phyloP scores from a whole-genome alignment of 2,329 filamentous ascomycete species.

The Nothophaeocryptopus gaeumannii region DNA sequence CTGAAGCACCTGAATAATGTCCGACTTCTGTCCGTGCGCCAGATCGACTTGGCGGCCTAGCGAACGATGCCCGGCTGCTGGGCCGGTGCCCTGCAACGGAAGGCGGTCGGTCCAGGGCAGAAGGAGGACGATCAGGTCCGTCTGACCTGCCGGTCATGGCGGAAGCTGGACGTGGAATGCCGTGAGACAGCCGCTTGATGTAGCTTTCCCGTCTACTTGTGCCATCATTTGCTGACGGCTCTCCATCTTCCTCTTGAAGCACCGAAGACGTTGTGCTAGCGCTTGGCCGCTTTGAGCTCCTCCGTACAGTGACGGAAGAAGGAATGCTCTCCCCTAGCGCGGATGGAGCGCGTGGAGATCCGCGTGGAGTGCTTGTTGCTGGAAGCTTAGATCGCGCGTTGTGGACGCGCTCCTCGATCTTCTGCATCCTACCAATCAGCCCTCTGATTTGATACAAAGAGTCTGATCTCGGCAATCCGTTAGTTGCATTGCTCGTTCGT shows the following conservation, averaged over 20 bases:
- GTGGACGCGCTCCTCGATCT: slow-evolving; percentile 89
- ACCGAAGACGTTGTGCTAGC: slow-evolving; percentile 43
- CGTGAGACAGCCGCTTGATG: slow-evolving; percentile 52
- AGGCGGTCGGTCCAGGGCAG: slow-evolving; percentile 27
- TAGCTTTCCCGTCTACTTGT: slow-evolving; percentile 27
- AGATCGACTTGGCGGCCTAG: slow-evolving; percentile 36
- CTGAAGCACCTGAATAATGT: slow-evolving; percentile 25
- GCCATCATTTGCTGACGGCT: slow-evolving; percentile 13
- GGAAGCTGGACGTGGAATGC: slow-evolving; percentile 37
- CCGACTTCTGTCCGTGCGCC: slow-evolving; percentile 45
- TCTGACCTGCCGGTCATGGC: slow-evolving; percentile 28
- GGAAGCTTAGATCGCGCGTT: slow-evolving; percentile 88
- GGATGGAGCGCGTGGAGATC: slow-evolving; percentile 62
- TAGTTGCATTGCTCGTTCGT: slow-evolving; percentile 30
- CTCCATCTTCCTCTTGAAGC: slow-evolving; percentile 22
- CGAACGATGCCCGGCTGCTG: slow-evolving; percentile 61
- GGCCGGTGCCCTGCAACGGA: slow-evolving; percentile 57
- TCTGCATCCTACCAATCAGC: slow-evolving; percentile 95
- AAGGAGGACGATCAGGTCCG: slow-evolving; percentile 25
- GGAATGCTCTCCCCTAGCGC: slow-evolving; percentile 46
- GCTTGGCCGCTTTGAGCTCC: slow-evolving; percentile 63
- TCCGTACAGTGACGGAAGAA: slow-evolving; percentile 60
- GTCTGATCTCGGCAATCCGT: slow-evolving; percentile 56
- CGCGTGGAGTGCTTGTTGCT: slow-evolving; percentile 72
- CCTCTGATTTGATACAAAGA: slow-evolving; percentile 91